These are phyloP conservation scores for Pythium rhizo-oryzae DNA, from an alignment of 352 stramenopile species.

Conservation along the genomic window DNA sequence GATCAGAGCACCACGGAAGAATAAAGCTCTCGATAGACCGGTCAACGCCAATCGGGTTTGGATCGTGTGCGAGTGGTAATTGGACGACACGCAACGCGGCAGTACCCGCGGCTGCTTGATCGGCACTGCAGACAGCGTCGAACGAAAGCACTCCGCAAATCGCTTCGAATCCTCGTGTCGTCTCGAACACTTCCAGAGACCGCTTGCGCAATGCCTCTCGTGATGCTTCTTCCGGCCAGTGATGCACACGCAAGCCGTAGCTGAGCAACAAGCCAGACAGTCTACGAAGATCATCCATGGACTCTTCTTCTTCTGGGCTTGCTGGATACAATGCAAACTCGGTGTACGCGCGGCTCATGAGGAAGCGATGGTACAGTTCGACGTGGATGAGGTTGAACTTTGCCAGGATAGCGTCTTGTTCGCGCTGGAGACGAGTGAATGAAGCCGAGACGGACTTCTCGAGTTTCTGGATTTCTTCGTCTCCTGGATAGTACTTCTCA, in stretches of 20 bases:
- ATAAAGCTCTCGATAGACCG: slow-evolving; percentile 41
- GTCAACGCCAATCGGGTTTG: slow-evolving; percentile 28
- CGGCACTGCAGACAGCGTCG: slow-evolving; percentile 36
- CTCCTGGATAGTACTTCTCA: slow-evolving; percentile 81
- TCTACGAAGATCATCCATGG: slow-evolving; percentile 72
- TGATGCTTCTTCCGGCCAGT: slow-evolving; percentile 70
- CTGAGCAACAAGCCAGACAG: slow-evolving; percentile 73
- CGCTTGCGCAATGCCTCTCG: slow-evolving; percentile 51
- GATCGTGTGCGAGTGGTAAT: slow-evolving; percentile 27
- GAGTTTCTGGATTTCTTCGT: slow-evolving; percentile 73
- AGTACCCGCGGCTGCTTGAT: slow-evolving; percentile 25
- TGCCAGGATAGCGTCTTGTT: slow-evolving; percentile 83
- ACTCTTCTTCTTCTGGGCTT: slow-evolving; percentile 50
- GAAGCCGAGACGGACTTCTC: slow-evolving; percentile 70
- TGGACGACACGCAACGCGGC: slow-evolving; percentile 27
- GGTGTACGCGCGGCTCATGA: slow-evolving; percentile 81
- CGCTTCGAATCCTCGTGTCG: slow-evolving; percentile 68
- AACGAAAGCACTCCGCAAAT: slow-evolving; percentile 80
- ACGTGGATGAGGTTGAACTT: slow-evolving; percentile 88
- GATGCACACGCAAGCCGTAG: slow-evolving; percentile 82
- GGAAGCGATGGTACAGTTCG: slow-evolving; percentile 85
- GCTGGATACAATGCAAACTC: slow-evolving; percentile 87
- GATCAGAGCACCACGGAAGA: slow-evolving; percentile 38
- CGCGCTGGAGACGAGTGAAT: slow-evolving; percentile 63
- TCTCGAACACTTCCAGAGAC: slow-evolving; percentile 68